A percentile compares a stretch with the other conserved stretches of the same genome.
Evolutionary conservation across 106 monocot species (phyloP).

Genomic region (Xerophyta viscosa): DNA sequence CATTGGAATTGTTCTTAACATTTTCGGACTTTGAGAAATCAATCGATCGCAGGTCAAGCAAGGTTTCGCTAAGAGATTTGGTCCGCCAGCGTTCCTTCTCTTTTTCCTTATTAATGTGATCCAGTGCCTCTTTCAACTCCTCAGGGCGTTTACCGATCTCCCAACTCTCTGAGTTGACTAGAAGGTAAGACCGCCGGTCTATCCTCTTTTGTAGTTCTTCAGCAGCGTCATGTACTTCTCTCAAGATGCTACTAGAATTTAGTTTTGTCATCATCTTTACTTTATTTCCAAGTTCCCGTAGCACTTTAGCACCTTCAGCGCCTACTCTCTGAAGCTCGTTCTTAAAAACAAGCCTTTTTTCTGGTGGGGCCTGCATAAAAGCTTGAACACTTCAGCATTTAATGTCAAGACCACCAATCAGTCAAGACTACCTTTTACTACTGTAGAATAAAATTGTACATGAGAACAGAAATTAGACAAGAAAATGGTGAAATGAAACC

Average conservation of each 20-base stretch:
- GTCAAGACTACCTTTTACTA: too few relatives aligned
- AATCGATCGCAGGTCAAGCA: conserved; percentile 42
- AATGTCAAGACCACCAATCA: too few relatives aligned
- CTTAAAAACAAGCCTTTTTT: conserved; percentile 62
- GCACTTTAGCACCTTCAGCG: conserved; percentile 74
- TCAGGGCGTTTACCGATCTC: conserved; percentile 33
- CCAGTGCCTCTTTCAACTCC: conserved; percentile 3
- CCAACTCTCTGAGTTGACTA: conserved; percentile 85
- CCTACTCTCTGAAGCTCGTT: conserved; percentile 73
- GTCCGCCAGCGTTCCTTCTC: conserved; percentile 1
- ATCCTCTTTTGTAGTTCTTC: conserved; percentile 82
- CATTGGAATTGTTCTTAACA: conserved; percentile 4
- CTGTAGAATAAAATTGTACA: too few relatives aligned
- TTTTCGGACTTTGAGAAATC: conserved; percentile 38
- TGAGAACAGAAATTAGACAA: too few relatives aligned
- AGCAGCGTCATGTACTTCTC: conserved; percentile 66
- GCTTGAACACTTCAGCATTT: too few relatives aligned
- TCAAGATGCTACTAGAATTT: conserved; percentile 37
- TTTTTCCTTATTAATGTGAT: not conserved
- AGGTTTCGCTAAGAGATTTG: conserved; percentile 44
- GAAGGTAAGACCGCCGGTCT: conserved; percentile 73
- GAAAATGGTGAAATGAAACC: too few relatives aligned
- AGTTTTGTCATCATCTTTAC: conserved; percentile 74
- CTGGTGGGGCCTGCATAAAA: conserved; percentile 69
- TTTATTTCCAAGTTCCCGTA: conserved; percentile 68